Base-by-base conservation (phyloP, 1,284 basidiomycete genomes). In the Boletus nobilissimus region DNA sequence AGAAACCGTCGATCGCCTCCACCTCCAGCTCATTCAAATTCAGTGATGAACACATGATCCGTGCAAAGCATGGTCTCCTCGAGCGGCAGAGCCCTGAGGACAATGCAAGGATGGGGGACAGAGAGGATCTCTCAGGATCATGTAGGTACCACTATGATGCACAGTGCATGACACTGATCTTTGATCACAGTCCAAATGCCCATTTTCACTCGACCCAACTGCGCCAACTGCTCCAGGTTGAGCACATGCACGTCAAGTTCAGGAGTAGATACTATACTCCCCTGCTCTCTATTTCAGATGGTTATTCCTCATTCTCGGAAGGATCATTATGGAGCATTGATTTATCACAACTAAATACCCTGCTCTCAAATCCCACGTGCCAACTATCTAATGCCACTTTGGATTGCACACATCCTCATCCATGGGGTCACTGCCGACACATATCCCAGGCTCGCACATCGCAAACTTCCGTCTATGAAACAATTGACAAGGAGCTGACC, bases 321-420 rank as follows among this genome's bases (percentile, higher is more conserved):
- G 92, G 92, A 38, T 95, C 94, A 0, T 90, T 94, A 82, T 94
- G 92, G 0, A 95, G 94, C 85, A 93, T 95, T 76, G 94, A 96
- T 83, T 82, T 95, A 8, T 88, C 89, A 0, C 91, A 92, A 7
- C 84, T 96, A 57, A 91, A 90, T 78, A 79, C 86, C 6, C 83
- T 92, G 34, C 88, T 95, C n/a, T 83, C 90, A 5, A 91, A 92
- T 70, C 77, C 83, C n/a, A 83, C 87, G 7, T 83, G 86, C 34
- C 85, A 86, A 2, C 75, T 79, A 32, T 87, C 87, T 34, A 89
- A 81, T 36, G 84, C 83, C 22, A 82, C 84, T 14, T 86, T 88
- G 39, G 83, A 86, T 60, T 85, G 87, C 16, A 84, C 85, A 14
- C 88, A 90, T 38, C 85, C 90, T 29, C 88, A 91, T 32, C 88